Evolutionary conservation across 23 red algal species (phyloP).

Genomic region (Cyanidiococcus yangmingshanensis): DNA sequence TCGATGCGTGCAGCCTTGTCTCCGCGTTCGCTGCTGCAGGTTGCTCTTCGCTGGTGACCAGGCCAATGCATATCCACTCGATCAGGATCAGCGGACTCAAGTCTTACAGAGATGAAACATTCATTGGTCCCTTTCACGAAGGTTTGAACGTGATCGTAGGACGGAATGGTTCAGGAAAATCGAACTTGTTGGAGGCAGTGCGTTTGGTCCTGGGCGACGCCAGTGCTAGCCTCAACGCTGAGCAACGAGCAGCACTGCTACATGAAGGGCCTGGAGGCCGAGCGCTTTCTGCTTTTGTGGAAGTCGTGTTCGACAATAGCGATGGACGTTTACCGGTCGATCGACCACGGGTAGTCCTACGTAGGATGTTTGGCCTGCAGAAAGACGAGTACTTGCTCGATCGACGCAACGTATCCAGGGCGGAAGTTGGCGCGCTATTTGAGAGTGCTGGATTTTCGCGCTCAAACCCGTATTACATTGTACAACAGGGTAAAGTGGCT

Average conservation of each 20-base stretch:
- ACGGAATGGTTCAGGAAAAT: constrained; percentile 87
- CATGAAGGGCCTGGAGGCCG: constrained; percentile 75
- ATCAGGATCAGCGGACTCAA: constrained; percentile 93
- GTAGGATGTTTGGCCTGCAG: constrained; percentile 80
- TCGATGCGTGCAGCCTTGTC: no score
- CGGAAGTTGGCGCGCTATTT: constrained; percentile 82
- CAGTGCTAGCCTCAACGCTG: constrained; percentile 54
- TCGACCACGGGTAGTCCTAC: constrained; percentile 47
- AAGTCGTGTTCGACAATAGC: constrained; percentile 89
- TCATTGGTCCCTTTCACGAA: constrained; percentile 49
- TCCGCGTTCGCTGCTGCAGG: no score
- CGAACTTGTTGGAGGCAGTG: constrained; percentile 93
- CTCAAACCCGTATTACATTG: constrained; percentile 99
- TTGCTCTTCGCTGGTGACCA: neutral
- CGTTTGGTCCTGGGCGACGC: constrained; percentile 81
- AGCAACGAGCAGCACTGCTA: constrained; percentile 82
- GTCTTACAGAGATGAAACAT: constrained; percentile 70
- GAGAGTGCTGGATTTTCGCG: constrained; percentile 88
- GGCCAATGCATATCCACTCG: constrained; percentile 67
- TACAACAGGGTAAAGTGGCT: constrained; percentile 95
- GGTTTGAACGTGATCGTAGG: constrained; percentile 90
- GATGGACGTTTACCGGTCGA: constrained; percentile 81
- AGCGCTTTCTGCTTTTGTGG: constrained; percentile 89
- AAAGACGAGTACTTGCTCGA: constrained; percentile 98
- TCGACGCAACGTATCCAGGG: constrained; percentile 61